Evolutionary conservation across 2,329 filamentous ascomycete genomes (phyloP).

Genomic region (Pestalotiopsis sp.): DNA sequence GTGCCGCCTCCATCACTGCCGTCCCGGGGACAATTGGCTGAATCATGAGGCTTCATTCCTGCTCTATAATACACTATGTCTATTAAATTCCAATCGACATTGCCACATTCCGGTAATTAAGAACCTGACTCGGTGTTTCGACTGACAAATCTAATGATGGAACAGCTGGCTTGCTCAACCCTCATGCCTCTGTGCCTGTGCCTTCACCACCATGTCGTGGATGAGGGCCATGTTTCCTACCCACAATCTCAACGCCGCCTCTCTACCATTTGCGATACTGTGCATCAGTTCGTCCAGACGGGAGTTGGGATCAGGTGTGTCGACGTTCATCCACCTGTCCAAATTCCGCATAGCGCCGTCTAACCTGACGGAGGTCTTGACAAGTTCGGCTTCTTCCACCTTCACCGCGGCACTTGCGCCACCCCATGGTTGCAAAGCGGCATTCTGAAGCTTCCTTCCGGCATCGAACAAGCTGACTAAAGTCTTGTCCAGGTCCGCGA

Average conservation of each 20-base stretch:
- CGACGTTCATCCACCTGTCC: neutral
- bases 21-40: neutral
- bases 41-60: neutral
- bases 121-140: neutral
- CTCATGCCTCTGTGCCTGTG: neutral
- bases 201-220: neutral
- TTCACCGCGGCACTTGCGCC: neutral
- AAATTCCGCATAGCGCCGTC: neutral
- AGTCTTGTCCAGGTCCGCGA: neutral
- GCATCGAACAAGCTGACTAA: neutral
- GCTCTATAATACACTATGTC: neutral
- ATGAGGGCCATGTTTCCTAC: neutral
- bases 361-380: neutral
- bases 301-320: neutral
- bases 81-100: neutral
- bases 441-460: neutral
- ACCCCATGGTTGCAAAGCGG: neutral
- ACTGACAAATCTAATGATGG: neutral
- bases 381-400: neutral
- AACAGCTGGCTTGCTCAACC: neutral
- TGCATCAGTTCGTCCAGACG: neutral
- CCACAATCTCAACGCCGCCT: neutral
- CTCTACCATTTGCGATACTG: neutral
- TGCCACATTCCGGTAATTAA: neutral
- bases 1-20: neutral